phyloP scores from a whole-genome alignment of 2,329 filamentous ascomycete species.

The Scortechinia acanthostroma region DNA sequence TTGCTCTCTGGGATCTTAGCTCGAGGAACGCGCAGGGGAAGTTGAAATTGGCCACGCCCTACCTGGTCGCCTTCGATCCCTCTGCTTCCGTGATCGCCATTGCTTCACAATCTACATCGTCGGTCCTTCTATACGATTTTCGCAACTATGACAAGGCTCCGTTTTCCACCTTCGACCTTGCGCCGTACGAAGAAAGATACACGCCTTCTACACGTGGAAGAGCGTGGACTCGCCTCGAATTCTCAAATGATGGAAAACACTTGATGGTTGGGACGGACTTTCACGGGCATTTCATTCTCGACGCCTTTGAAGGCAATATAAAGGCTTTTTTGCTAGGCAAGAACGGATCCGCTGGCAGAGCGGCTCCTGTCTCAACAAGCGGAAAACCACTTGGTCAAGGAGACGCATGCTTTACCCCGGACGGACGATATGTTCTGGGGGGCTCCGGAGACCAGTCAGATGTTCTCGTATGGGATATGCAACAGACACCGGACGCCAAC shows the following conservation, averaged over 20 bases:
- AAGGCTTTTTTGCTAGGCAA: conserved; percentile 65
- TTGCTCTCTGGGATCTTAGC: conserved; percentile 81
- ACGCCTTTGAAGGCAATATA: conserved; percentile 78
- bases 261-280: conserved; percentile 79
- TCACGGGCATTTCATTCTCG: conserved; percentile 81
- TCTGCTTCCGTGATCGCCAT: conserved; percentile 88
- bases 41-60: conserved; percentile 73
- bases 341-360: conserved; percentile 40
- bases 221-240: conserved; percentile 86
- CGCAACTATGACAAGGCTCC: conserved; percentile 90
- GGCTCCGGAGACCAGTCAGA: conserved; percentile 57
- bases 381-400: conserved; percentile 24
- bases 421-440: conserved; percentile 81
- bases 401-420: conserved; percentile 82
- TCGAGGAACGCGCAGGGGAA: conserved; percentile 75
- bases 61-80: conserved; percentile 83
- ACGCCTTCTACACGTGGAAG: conserved; percentile 46
- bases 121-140: conserved; percentile 82
- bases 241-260: conserved; percentile 89
- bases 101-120: conserved; percentile 72
- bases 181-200: conserved; percentile 37
- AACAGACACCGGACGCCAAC: conserved; percentile 43
- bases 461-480: conserved; percentile 79
- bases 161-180: conserved; percentile 77
- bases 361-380: conserved; percentile 32